Percentiles rank a stretch among this genome's conserved stretches.
These are phyloP conservation scores for Trichoderma parareesei DNA, from an alignment of 495 filamentous ascomycete genomes.

Conservation along the genomic window DNA sequence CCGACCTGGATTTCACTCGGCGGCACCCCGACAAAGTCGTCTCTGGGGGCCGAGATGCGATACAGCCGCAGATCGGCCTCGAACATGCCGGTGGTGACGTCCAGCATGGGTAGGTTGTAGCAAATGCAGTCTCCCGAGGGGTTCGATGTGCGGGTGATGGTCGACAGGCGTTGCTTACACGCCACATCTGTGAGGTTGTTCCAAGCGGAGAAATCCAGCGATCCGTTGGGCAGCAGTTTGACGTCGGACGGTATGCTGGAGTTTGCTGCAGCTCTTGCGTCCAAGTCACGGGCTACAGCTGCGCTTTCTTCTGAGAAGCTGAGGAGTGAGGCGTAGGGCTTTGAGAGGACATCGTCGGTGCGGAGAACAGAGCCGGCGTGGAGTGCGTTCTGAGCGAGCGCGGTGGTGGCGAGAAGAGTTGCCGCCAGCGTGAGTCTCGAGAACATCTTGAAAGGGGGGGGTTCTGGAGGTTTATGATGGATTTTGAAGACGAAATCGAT, in stretches of 20 bases:
- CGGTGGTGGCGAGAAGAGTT: constrained; percentile 3
- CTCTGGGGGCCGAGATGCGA: constrained; percentile 47
- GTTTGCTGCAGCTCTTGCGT: neutral
- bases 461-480: neutral
- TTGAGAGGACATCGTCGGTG: constrained; percentile 7
- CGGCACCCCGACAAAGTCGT: constrained; percentile 48
- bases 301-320: neutral
- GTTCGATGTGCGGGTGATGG: constrained; percentile 47
- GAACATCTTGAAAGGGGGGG: neutral
- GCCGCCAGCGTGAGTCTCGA: neutral
- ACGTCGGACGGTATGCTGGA: constrained; percentile 12
- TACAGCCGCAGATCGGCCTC: constrained; percentile 64
- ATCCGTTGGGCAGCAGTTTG: constrained; percentile 24
- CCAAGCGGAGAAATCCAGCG: constrained; percentile 41
- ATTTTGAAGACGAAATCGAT: too few relatives aligned
- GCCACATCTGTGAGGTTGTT: constrained; percentile 42
- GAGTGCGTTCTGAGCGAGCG: neutral
- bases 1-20: constrained; percentile 48
- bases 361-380: neutral
- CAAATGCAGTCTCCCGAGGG: constrained; percentile 68
- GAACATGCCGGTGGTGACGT: constrained; percentile 57
- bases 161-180: constrained; percentile 39
- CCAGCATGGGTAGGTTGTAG: constrained; percentile 61
- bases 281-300: neutral
- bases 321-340: constrained; percentile 1